Base-by-base conservation (phyloP, 148 eudicot genomes). In the Amaranthus hypochondriacus region DNA sequence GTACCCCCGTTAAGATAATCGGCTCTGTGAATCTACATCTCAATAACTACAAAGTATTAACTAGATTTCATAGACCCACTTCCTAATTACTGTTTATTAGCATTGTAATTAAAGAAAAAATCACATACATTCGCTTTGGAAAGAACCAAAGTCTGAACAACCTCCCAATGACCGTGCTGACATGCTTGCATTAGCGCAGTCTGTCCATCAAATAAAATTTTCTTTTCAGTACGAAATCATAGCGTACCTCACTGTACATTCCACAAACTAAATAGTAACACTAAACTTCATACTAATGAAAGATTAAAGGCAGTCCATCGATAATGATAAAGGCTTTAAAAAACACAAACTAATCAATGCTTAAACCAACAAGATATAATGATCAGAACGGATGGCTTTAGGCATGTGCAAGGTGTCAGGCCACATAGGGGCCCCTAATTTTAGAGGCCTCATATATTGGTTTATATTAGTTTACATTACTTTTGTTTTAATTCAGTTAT, bases 181-280 rank as follows among this genome's bases (percentile, higher is more conserved):
- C 98, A 91, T 73, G 97, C 98, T 91, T 93, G 98, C 98, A 93
- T 93, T 84, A 93, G 78, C 70, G 98, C 98, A 68, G 98, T 93
- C 98, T 93, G 90, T 78, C 46, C 42, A 56, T 54, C 49, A 84
- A 66, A 56, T 70, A 13, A 39, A 48, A 39, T 46, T 54, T 47
- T 18, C 49, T 59, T 12, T 43, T 57, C 50, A 57, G 49, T 44
- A 59, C 8, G 58, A 56, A 69, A 53, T 39, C 61, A 67, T 56
- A 73, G 46, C 47, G 28, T 39, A 60, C 68, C 61, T 64, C 54
- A 69, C 59, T 68, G 52, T 7, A 51, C 62, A 70, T 70, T 62
- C 44, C 9, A 73, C n/a, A 73, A 74, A 62, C 47, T 53, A 14
- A 46, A 73, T 14, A 7, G 56, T 52, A 62, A 47, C 15, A 47